Conservation (phyloP, 176 grass and related monocot genomes). For the Leersia perrieri region DNA sequence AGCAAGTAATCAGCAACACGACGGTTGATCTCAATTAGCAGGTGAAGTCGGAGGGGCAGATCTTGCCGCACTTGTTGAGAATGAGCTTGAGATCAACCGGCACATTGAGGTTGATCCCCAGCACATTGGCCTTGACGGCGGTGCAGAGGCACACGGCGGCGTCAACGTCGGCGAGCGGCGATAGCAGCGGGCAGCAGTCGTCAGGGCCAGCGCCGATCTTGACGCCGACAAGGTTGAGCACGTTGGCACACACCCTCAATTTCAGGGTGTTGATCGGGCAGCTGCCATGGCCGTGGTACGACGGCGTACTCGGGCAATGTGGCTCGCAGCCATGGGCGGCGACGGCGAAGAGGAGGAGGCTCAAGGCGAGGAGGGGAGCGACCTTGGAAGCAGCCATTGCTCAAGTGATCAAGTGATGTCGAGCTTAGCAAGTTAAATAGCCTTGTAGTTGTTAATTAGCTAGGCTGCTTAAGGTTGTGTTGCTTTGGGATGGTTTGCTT, state of each 20-base stretch:
- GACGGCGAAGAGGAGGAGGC: slow-evolving; percentile 20
- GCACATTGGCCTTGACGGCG: slow-evolving; percentile 35
- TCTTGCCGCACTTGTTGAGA: slow-evolving; percentile 29
- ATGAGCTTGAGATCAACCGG: slow-evolving; percentile 28
- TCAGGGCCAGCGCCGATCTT: slow-evolving; percentile 12
- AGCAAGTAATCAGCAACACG: too few species aligned
- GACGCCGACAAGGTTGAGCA: background rate
- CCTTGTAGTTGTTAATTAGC: background rate
- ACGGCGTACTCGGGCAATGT: background rate
- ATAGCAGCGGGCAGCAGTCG: slow-evolving; percentile 29
- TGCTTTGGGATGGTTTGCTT: background rate
- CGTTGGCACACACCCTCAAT: slow-evolving; percentile 31
- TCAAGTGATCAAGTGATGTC: background rate
- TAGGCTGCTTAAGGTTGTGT: background rate
- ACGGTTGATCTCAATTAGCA: background rate
- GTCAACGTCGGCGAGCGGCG: slow-evolving; percentile 30
- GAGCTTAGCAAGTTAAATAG: background rate
- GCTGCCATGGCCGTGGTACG: background rate
- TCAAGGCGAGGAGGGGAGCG: background rate
- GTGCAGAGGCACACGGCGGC: slow-evolving; percentile 48
- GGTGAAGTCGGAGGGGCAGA: background rate
- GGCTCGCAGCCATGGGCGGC: background rate
- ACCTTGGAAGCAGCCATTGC: background rate
- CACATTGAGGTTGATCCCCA: slow-evolving; percentile 32
- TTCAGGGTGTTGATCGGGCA: slow-evolving; percentile 27